Evolutionary conservation across 1,284 basidiomycete genomes (phyloP).

Genomic region (Tetrapyrgos nigripes): DNA sequence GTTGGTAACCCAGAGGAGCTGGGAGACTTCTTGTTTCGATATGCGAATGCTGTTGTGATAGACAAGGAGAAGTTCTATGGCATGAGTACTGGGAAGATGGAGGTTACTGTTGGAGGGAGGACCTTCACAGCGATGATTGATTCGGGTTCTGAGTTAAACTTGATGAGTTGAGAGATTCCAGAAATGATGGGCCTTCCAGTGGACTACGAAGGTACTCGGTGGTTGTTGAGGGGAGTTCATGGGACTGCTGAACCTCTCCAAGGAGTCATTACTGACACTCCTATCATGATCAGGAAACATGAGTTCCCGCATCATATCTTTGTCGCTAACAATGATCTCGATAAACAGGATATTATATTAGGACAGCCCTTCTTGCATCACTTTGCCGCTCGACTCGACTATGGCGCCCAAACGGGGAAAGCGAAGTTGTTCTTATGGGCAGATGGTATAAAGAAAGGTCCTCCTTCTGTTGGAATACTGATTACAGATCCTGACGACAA

Average conservation of each 20-base stretch:
- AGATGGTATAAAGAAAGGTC: conserved; percentile 9
- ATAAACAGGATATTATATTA: conserved; percentile 28
- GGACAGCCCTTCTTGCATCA: no score
- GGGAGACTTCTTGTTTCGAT: not conserved
- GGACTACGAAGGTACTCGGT: conserved; percentile 30
- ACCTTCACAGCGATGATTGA: conserved; percentile 21
- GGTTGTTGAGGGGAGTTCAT: conserved; percentile 35
- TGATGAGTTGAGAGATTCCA: conserved; percentile 11
- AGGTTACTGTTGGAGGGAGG: not conserved
- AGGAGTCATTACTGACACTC: conserved; percentile 27
- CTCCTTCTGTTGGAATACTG: conserved; percentile 6
- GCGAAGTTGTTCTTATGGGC: conserved; percentile 27
- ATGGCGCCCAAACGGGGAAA: conserved; percentile 13
- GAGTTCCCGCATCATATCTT: conserved; percentile 37
- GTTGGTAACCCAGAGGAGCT: not conserved
- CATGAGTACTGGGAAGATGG: conserved; percentile 8
- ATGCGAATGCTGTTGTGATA: not conserved
- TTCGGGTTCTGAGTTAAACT: conserved; percentile 30
- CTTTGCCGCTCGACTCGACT: conserved; percentile 26
- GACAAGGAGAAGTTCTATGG: conserved; percentile 5
- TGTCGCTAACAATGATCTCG: conserved; percentile 18
- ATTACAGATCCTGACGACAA: conserved; percentile 16
- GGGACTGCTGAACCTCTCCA: conserved; percentile 24
- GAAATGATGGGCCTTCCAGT: conserved; percentile 17
- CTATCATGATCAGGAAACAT: conserved; percentile 24